Evolutionary conservation across 768 basidiomycete genomes (phyloP), one percentile per base, ranked within the genome.

Genomic region (Collybiopsis luxurians): DNA sequence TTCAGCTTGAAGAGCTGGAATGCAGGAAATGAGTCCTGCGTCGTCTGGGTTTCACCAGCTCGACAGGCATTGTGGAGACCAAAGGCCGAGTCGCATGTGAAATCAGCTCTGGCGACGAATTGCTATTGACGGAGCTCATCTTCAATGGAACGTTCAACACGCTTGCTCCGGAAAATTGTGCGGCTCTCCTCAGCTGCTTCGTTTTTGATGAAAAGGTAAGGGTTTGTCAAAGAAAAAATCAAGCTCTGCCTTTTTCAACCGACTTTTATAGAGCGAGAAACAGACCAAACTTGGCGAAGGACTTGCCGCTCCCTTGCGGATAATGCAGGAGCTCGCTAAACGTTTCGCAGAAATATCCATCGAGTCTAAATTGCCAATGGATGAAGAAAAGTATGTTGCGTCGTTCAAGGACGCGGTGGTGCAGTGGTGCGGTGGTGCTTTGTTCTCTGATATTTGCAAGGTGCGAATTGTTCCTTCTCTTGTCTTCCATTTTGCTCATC

Each of bases 391-490:
- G 60, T 99, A 99, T 69, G 92, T 99, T 1, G 80, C 87, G 53
- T 93, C 90, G 11, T 99, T 99, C 85, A 98, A 98, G 95, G 97
- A 98, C 61, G 92, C 92, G 0, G 97, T 98, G 10, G 80, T 94
- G 34, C 90, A 94, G 59, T 99, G 97, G 97, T 98, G 96, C 75
- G 85, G 92, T n/a, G 97, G 97, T 3, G 92, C 95, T 15, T 92
- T 92, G 26, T 99, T 99, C 73, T 78, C 90, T 1, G 96, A 99
- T 24, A 94, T 98, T 55, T 94, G 92, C 82, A 97, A 97, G 84
- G 95, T 91, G 42, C 28, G 80, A 13, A 58, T 11, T n/a, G 19
- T 49, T 44, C 23, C 5, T 2, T n/a, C 15, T 27, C 21, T 2
- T 23, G 49, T n/a, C 26, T 13, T 45, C 38, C 38, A 40, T 44